Conservation (phyloP, 805 yeast species). For the Candida glaebosa region DNA sequence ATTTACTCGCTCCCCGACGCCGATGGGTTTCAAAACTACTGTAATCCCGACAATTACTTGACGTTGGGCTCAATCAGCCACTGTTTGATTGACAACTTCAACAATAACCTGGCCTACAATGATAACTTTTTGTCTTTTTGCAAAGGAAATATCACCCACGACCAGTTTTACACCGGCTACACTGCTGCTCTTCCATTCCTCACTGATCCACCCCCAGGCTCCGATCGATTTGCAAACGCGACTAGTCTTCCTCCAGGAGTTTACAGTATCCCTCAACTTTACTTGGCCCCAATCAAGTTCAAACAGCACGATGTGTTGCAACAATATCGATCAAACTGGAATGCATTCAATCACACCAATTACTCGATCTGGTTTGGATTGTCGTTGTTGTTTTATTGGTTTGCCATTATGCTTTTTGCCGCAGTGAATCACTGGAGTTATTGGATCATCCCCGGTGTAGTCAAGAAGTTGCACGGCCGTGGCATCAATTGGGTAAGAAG, state of each 20-base stretch:
- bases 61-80: constrained; percentile 38
- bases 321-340: neutral
- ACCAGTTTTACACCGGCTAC: constrained; percentile 31
- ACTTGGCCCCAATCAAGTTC: neutral
- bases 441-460: constrained; percentile 18
- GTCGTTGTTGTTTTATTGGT: constrained; percentile 36
- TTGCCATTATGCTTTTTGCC: constrained; percentile 33
- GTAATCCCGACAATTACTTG: constrained; percentile 30
- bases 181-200: constrained; percentile 39
- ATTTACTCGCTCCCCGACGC: constrained; percentile 3
- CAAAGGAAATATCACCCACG: constrained; percentile 18
- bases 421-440: constrained; percentile 22
- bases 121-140: constrained; percentile 17
- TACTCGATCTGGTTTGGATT: constrained; percentile 29
- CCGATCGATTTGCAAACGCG: neutral
- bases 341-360: constrained; percentile 12
- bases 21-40: constrained; percentile 14
- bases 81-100: constrained; percentile 21
- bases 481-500: constrained; percentile 16
- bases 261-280: neutral
- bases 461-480: constrained; percentile 15
- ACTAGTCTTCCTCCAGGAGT: neutral
- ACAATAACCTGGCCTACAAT: constrained; percentile 13
- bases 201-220: constrained; percentile 6
- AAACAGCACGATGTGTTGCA: neutral